Percentiles rank a stretch among this genome's conserved stretches.
phyloP scores from a whole-genome alignment of 129 eudicot genomes.

The Centrapalus pauciflorus region DNA sequence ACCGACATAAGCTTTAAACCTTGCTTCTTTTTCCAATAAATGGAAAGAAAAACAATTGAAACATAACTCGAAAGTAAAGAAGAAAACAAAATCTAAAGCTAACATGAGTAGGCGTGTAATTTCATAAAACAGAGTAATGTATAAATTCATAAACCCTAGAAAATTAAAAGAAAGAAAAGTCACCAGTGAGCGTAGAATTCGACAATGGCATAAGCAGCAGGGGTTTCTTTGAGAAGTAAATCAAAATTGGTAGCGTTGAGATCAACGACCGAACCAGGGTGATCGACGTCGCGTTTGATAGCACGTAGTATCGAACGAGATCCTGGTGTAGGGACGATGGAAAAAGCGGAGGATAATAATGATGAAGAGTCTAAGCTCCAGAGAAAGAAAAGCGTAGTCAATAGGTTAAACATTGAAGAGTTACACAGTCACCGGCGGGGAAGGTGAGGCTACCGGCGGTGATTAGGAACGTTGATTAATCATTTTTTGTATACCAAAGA shows the following conservation, averaged over 20 bases:
- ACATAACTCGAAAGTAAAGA: not conserved
- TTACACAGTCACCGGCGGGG: constrained; percentile 16
- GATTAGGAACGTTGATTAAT: constrained; percentile 1
- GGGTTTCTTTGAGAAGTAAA: constrained; percentile 49
- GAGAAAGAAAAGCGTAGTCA: constrained; percentile 19
- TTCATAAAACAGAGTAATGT: not conserved
- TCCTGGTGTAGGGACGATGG: constrained; percentile 24
- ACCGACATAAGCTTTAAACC: not conserved
- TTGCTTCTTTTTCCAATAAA: not conserved
- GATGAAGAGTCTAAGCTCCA: constrained; percentile 19
- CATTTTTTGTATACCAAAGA: not conserved
- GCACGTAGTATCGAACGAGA: constrained; percentile 62
- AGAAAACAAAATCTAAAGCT: constrained; percentile 3
- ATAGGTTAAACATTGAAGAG: constrained; percentile 25
- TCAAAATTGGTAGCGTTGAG: constrained; percentile 70
- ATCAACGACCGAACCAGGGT: constrained; percentile 41
- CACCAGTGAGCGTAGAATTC: constrained; percentile 93
- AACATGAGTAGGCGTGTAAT: not conserved
- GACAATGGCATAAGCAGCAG: constrained; percentile 57
- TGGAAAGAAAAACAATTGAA: not conserved
- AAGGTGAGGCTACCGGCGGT: constrained; percentile 2
- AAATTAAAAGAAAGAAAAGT: constrained; percentile 7
- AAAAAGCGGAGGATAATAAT: constrained; percentile 14
- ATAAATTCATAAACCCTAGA: constrained; percentile 15
- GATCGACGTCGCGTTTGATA: constrained; percentile 16